Conservation (phyloP, 106 monocot genomes). For the Ottelia alismoides region DNA sequence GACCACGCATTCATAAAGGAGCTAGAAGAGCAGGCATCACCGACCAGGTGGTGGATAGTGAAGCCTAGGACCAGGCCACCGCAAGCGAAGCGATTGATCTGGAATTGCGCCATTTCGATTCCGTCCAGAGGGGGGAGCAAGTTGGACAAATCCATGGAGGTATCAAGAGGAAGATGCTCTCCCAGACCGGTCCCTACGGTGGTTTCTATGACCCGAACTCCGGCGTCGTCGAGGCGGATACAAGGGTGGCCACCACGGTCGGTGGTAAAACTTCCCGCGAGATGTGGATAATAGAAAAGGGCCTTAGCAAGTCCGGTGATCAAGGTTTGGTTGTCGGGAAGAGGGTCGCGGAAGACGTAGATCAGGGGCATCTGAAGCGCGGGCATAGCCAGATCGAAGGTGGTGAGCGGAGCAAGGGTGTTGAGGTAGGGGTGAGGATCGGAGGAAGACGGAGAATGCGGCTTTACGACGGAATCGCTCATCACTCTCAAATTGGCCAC, state of each 20-base stretch:
- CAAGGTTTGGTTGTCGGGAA: conserved; percentile 4
- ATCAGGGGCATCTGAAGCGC: neutral
- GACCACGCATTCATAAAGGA: neutral
- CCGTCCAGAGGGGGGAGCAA: neutral
- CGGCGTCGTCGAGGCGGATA: conserved; percentile 5
- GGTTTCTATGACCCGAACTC: conserved; percentile 4
- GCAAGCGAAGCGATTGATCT: conserved; percentile 12
- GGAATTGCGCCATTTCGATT: conserved; percentile 1
- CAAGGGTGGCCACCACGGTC: neutral
- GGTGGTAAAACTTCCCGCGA: neutral
- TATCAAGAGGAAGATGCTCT: conserved; percentile 1
- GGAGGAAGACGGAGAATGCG: neutral
- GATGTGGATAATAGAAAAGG: conserved; percentile 4
- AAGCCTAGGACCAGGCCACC: conserved; percentile 5
- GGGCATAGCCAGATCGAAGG: conserved; percentile 4
- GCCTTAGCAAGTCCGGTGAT: conserved; percentile 1
- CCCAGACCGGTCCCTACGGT: neutral
- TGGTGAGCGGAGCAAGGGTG: conserved; percentile 2
- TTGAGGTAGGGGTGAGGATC: conserved; percentile 1
- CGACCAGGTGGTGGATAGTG: conserved; percentile 2
- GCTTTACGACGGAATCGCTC: neutral
- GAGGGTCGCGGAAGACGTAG: conserved; percentile 4
- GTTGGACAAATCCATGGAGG: neutral
- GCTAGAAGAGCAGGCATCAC: conserved; percentile 1
- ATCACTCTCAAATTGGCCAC: neutral